Evolutionary conservation across 805 yeast genomes (phyloP), one percentile per base, ranked within the genome.

Genomic region (Metschnikowia shivogae): DNA sequence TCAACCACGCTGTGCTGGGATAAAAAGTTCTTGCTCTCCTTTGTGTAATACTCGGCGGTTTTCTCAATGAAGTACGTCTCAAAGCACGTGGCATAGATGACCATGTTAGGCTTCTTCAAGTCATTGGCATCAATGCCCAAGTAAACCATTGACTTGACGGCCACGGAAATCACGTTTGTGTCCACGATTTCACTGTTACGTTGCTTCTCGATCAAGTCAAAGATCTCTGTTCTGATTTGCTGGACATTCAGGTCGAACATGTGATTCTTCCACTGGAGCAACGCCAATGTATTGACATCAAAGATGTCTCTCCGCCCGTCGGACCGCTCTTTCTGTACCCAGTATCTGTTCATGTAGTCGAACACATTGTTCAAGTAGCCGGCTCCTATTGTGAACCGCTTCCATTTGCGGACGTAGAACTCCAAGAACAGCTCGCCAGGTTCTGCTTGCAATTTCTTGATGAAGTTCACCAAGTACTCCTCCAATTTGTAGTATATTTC

Each of bases 271-370:
- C 99, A 93, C 39, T 87, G 83, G 54, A 89, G 74, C 42, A 92
- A 70, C 42, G 96, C 86, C 52, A 93, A 72, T 4, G 97, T 89
- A 61, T 89, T 84, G 19, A 95, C 95, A 64, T 93, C 99, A 64
- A 82, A 89, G 37, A 93, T 82, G 58, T 88, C 89, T 52, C 89
- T 77, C 58, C 88, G 80, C 13, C 97, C 97, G 62, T 92, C 97
- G 35, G 89, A 85, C 59, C 98, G 78, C 65, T 92, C 98, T 60
- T 95, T 90, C 56, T 86, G 86, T 36, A 95, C 97, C 99, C 99
- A 93, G 67, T 92, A 93, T 50, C 98, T 78, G 65, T 93, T 93
- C 78, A 93, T 82, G 65, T 93, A 93, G 63, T 92, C 97, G 59
- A 93, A 87, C 5, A 95, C 90, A 62, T 95, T 93, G 63, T 89